phyloP scores from a whole-genome alignment of 352 stramenopile species.

The Phytophthora aleatoria region DNA sequence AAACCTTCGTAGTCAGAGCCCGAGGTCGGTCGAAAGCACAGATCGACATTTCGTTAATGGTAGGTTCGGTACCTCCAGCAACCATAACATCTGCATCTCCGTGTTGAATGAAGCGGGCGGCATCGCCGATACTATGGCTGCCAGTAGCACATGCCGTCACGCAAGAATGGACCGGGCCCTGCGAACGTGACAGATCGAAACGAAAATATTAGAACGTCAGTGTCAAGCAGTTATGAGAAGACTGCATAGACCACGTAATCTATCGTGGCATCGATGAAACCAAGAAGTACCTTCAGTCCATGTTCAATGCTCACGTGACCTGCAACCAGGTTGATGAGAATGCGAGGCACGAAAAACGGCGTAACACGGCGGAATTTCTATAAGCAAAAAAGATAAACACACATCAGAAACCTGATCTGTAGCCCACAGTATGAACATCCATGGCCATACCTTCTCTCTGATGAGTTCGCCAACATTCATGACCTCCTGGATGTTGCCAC shows the following conservation, averaged over 20 bases:
- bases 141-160: constrained; percentile 97
- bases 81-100: constrained; percentile 96
- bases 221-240: too few species aligned
- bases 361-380: constrained; percentile 89
- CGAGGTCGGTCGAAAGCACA: constrained; percentile 95
- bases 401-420: too few species aligned
- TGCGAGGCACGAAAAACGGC: constrained; percentile 94
- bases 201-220: too few species aligned
- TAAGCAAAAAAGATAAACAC: not conserved
- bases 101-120: constrained; percentile 86
- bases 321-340: constrained; percentile 93
- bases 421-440: too few species aligned
- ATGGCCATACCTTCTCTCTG: constrained; percentile 54
- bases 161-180: constrained; percentile 97
- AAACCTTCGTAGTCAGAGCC: constrained; percentile 91
- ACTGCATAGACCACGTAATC: too few species aligned
- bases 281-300: constrained; percentile 73
- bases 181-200: not conserved
- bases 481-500: constrained; percentile 88
- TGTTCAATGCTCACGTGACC: constrained; percentile 92
- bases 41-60: constrained; percentile 93
- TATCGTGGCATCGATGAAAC: not conserved
- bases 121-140: constrained; percentile 96
- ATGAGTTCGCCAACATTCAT: constrained; percentile 74
- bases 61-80: constrained; percentile 94